Evolutionary conservation across 176 grass and related monocot genomes (phyloP), one percentile per base, ranked within the genome.

Genomic region (Stipa capillata): DNA sequence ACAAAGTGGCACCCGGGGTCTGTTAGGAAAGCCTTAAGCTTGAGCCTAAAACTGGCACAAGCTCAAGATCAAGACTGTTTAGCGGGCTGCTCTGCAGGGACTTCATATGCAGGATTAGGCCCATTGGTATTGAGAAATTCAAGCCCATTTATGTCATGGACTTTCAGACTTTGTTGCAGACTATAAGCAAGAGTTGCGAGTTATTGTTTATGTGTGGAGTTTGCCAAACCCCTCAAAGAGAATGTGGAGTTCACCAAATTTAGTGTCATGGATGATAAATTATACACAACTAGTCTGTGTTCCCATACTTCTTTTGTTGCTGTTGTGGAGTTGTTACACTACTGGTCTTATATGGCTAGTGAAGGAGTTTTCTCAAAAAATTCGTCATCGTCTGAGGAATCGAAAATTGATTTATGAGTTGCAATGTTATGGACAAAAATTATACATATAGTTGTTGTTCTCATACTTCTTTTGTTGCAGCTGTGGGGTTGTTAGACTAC

Each of bases 371-470:
- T 72, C 58, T 77, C 33, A 36, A 61, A 94, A 31, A 87, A 73
- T 14, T 74, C 51, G 25, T 20, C 25, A 70, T 33, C 62, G 10
- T 65, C 60, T 54, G 63, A 73, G 61, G 80, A 87, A 67, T 79
- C 50, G 3, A 31, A 77, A 87, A 67, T 79, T 43, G 3, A 31
- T 91, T 73, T 79, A 94, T 86, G 87, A 97, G 69, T 63, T 94
- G 52, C 25, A 48, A 7, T 47, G 16, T n/a, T 47, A 47, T 69
- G 7, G 14, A 29, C 5, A 44, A 31, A 48, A 18, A 50, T 41
- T 65, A 76, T 41, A 36, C 63, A 42, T 84, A 55, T 12, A 32
- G 9, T 57, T 57, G 61, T 35, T 75, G 20, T 80, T 45, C 67
- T 50, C 84, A 13, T 55, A 65, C 35, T 82, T 79, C 25, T 78